Base-by-base conservation (phyloP, 768 basidiomycete species). In the Kwoniella europaea region DNA sequence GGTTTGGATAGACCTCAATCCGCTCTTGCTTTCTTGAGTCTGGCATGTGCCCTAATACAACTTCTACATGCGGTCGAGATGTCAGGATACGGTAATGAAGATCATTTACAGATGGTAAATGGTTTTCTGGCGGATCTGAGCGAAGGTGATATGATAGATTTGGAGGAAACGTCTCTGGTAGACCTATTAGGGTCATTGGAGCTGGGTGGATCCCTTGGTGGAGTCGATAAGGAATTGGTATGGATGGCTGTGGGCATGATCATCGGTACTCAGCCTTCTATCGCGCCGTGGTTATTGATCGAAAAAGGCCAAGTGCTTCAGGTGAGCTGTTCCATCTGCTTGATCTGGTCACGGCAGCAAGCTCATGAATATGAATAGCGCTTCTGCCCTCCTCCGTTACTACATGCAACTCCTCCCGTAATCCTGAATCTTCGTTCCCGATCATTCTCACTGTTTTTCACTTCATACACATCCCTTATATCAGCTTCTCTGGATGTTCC, bases 331-430 rank as follows among this genome's bases (percentile, higher is more conserved):
- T 9, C 27, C 35, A 35, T 35, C 35, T 35, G 35, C 35, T 35
- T 35, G 35, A 35, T 35, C 7, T 7, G 35, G 35, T 35, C 35
- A 35, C 35, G n/a, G 59, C 18, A 27, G 4, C 20, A 13, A 59
- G 27, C 43, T 44, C 16, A n/a, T 22, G 29, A 41, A 18, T 12
- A 50, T 15, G 7, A 1, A 10, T 24, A 80, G 79, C 70, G 69
- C 4, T 77, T 76, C 57, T 16, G 59, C 10, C 79, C 79, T 18
- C 71, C 79, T 0, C 79, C 76, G 0, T 29, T 78, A 0, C 73
- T 80, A 6, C 79, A 80, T 56, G 79, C 75, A 16, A 72, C 74
- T 13, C 75, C 77, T 5, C 75, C 79, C 5, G 13, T 71, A 9
- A 70, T 77, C 29, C 72, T 78, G 2, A 62, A 62, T 15, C 65